Conservation (phyloP, 805 yeast species). For the Wickerhamomyces alni region DNA sequence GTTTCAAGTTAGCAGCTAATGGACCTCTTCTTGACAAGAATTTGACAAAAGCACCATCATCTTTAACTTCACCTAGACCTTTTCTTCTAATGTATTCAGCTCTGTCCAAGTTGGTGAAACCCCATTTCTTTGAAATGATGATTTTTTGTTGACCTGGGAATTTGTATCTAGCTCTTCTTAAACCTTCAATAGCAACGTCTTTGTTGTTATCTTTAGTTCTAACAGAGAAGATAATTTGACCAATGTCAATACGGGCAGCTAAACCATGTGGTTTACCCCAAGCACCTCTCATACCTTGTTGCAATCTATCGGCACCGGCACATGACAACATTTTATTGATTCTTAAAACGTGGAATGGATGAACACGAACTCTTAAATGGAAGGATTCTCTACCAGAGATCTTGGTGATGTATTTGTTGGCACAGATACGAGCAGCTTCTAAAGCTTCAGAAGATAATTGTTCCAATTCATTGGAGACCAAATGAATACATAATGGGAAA, state of each 20-base stretch:
- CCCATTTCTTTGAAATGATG: constrained; percentile 99
- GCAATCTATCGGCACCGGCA: constrained; percentile 99
- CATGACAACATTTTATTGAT: constrained; percentile 99
- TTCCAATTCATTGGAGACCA: constrained; percentile 98
- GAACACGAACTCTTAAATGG: constrained; percentile 99
- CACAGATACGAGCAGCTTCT: constrained; percentile 99
- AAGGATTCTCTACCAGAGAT: constrained; percentile 97
- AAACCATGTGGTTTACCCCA: constrained; percentile 99
- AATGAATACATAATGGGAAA: constrained; percentile 96
- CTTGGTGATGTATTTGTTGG: constrained; percentile 98
- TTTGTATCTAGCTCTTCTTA: constrained; percentile 99
- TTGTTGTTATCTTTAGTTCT: constrained; percentile 98
- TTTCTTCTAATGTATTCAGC: constrained; percentile 93
- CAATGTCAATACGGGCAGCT: constrained; percentile 98
- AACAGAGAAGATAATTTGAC: constrained; percentile 96
- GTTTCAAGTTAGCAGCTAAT: constrained; percentile 82
- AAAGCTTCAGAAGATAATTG: constrained; percentile 99
- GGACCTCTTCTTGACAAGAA: constrained; percentile 96
- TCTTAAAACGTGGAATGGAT: constrained; percentile 99
- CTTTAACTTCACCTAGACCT: constrained; percentile 92
- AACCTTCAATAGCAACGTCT: constrained; percentile 96
- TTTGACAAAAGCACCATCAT: constrained; percentile 99
- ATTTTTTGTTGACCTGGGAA: constrained; percentile 99
- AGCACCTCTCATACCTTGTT: constrained; percentile 99
- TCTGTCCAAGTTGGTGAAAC: constrained; percentile 99